phyloP scores from a whole-genome alignment of 1,139 yeast species.

The Debaryomycetaceae sp. region DNA sequence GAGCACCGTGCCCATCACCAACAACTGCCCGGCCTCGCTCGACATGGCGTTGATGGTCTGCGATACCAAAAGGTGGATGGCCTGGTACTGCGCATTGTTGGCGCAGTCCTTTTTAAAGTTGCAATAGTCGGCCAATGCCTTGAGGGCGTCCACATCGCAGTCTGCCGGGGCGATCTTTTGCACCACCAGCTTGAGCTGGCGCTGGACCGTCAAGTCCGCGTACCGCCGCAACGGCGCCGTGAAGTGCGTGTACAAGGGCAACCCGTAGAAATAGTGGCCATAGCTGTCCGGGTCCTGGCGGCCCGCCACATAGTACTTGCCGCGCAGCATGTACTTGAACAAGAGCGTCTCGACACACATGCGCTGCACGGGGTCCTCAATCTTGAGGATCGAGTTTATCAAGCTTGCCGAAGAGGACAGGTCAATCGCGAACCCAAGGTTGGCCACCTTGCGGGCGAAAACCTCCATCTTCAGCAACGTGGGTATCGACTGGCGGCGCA shows the following conservation, averaged over 20 bases:
- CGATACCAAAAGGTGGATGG: slow-evolving; percentile 74
- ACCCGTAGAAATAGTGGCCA: slow-evolving; percentile 70
- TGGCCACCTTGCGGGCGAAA: slow-evolving; percentile 58
- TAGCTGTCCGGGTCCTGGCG: slow-evolving; percentile 71
- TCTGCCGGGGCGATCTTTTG: slow-evolving; percentile 13
- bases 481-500: slow-evolving; percentile 85
- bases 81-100: slow-evolving; percentile 86
- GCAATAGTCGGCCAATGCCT: slow-evolving; percentile 82
- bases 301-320: slow-evolving; percentile 83
- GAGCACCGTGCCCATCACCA: slow-evolving; percentile 77
- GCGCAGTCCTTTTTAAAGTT: slow-evolving; percentile 95
- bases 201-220: slow-evolving; percentile 85
- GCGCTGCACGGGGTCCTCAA: slow-evolving; percentile 55
- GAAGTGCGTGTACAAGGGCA: slow-evolving; percentile 86
- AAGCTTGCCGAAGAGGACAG: slow-evolving; percentile 65
- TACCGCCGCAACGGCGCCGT: slow-evolving; percentile 88
- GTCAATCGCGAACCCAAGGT: slow-evolving; percentile 62
- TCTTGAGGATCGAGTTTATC: slow-evolving; percentile 56
- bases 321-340: slow-evolving; percentile 74
- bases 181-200: slow-evolving; percentile 71
- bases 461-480: slow-evolving; percentile 73
- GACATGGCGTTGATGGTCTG: slow-evolving; percentile 78
- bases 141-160: slow-evolving; percentile 62
- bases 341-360: slow-evolving; percentile 71
- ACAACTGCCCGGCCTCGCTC: slow-evolving; percentile 64